Evolutionary conservation across 2,329 filamentous ascomycete genomes (phyloP).

Genomic region (Albophoma yamanashiensis): DNA sequence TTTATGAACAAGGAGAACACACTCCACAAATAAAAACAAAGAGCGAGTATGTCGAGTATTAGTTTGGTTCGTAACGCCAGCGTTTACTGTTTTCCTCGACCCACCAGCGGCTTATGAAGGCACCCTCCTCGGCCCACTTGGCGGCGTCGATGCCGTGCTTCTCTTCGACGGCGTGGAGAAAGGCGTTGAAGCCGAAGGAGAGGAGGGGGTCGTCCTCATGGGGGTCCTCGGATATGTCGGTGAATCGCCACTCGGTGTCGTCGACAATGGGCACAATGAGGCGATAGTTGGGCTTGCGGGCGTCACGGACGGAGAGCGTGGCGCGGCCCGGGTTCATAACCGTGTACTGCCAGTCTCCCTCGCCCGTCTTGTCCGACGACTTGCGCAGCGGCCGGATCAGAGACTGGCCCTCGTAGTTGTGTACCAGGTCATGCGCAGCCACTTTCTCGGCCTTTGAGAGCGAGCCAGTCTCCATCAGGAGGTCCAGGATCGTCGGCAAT

Average conservation of each 20-base stretch:
- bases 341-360: constrained; percentile 14
- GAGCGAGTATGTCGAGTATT: constrained; percentile 6
- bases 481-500: constrained; percentile 22
- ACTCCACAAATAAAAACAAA: neutral
- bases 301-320: constrained; percentile 11
- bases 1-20: neutral
- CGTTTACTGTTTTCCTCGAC: constrained; percentile 22
- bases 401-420: constrained; percentile 24
- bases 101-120: constrained; percentile 21
- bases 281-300: constrained; percentile 9
- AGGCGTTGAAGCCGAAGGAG: constrained; percentile 12
- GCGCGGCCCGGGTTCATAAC: constrained; percentile 15
- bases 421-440: constrained; percentile 17
- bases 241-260: constrained; percentile 20
- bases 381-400: constrained; percentile 19
- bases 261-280: constrained; percentile 13
- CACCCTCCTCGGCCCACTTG: constrained; percentile 20
- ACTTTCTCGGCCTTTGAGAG: constrained; percentile 12
- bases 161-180: constrained; percentile 9
- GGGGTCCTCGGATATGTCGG: constrained; percentile 15
- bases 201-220: constrained; percentile 15
- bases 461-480: constrained; percentile 21
- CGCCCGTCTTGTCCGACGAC: constrained; percentile 7
- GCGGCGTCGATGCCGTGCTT: constrained; percentile 15
- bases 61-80: constrained; percentile 15